Evolutionary conservation across 1,284 basidiomycete species (phyloP).

Genomic region (Inonotus hispidus): DNA sequence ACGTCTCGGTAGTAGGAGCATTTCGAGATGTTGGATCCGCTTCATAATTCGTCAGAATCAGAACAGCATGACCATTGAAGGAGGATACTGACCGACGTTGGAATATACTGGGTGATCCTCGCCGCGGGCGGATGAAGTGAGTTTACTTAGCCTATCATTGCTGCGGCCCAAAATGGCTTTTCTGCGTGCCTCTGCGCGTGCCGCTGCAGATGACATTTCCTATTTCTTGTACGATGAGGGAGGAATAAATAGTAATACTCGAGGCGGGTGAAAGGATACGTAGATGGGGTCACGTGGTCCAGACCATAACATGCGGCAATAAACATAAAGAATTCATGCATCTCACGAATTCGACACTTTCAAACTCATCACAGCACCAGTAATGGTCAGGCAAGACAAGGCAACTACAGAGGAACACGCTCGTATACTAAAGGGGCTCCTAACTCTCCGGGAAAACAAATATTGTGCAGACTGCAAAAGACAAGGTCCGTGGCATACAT

Average conservation of each 20-base stretch:
- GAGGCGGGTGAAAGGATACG: neutral
- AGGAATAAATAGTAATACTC: neutral
- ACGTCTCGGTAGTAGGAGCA: conserved; percentile 35
- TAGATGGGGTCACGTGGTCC: neutral
- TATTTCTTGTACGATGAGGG: neutral
- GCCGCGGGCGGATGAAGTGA: conserved; percentile 69
- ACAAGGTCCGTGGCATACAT: conserved; percentile 58
- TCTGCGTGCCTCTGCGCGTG: conserved; percentile 67
- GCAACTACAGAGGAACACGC: conserved; percentile 77
- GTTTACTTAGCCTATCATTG: conserved; percentile 64
- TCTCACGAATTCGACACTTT: too few relatives aligned
- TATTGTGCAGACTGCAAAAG: conserved; percentile 90
- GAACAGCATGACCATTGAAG: conserved; percentile 4
- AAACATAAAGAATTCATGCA: too few relatives aligned
- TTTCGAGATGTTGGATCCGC: conserved; percentile 2
- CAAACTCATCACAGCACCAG: neutral
- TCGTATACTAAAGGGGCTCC: conserved; percentile 73
- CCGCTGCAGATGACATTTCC: conserved; percentile 39
- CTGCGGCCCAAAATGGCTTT: conserved; percentile 69
- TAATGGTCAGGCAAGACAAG: conserved; percentile 76
- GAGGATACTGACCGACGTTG: conserved; percentile 43
- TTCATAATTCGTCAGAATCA: neutral
- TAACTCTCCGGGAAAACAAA: conserved; percentile 91
- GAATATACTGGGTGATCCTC: conserved; percentile 60
- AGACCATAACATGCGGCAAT: too few relatives aligned